Conservation (phyloP, 306 rosid species). For the Potentilla sterilis region DNA sequence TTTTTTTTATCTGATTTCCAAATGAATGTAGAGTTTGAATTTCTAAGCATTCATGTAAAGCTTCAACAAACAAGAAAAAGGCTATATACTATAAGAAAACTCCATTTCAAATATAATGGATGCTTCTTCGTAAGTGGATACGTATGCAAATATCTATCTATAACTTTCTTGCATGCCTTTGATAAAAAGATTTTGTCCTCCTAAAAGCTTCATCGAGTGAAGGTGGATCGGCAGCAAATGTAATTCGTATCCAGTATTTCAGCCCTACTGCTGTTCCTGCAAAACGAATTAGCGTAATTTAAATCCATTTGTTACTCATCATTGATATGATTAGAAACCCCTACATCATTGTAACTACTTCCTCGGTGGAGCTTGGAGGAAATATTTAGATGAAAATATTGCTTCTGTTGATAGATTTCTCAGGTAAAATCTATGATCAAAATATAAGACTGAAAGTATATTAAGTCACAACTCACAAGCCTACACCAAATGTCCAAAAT, state of each 20-base stretch:
- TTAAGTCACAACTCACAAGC: background rate
- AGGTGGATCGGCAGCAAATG: slow-evolving; percentile 52
- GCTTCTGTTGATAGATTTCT: background rate
- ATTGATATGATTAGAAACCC: background rate
- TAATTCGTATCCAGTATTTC: slow-evolving; percentile 47
- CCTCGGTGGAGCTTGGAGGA: background rate
- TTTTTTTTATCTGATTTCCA: background rate
- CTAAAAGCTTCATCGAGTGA: slow-evolving; percentile 46
- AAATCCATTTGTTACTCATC: background rate
- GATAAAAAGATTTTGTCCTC: slow-evolving; percentile 44
- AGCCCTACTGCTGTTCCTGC: slow-evolving; percentile 56
- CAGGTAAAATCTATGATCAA: background rate
- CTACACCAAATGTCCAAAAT: background rate
- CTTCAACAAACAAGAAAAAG: background rate
- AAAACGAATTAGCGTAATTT: background rate
- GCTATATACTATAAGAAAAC: background rate
- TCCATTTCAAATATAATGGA: background rate
- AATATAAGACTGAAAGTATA: background rate
- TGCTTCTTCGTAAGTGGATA: background rate
- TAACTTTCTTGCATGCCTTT: slow-evolving; percentile 35
- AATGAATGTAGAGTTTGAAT: background rate
- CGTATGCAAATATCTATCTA: background rate
- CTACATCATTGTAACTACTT: background rate
- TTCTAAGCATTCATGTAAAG: background rate
- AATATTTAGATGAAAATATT: background rate